phyloP scores from a whole-genome alignment of 345 rosid species.

The Punica granatum region DNA sequence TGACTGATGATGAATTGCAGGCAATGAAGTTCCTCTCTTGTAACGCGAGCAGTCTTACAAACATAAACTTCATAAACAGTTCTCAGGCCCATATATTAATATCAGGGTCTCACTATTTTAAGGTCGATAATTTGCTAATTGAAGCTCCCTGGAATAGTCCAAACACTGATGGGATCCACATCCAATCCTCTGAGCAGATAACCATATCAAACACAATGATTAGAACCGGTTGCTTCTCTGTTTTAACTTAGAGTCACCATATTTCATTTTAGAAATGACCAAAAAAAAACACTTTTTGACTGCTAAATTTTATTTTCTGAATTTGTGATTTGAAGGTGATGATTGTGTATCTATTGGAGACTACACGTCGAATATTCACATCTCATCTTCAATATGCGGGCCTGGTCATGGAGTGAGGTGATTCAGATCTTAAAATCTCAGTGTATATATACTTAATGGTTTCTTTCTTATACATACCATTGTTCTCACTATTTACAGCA shows the following conservation, averaged over 20 bases:
- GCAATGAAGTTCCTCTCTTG: slow-evolving; percentile 21
- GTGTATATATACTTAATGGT: not conserved
- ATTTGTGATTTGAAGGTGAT: slow-evolving; percentile 21
- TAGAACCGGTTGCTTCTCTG: slow-evolving; percentile 18
- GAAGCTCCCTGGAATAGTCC: slow-evolving; percentile 29
- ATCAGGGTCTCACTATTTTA: not conserved
- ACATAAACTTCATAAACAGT: slow-evolving; percentile 22
- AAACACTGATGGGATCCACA: slow-evolving; percentile 38
- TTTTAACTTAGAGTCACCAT: not conserved
- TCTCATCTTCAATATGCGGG: slow-evolving; percentile 25
- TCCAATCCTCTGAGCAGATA: slow-evolving; percentile 15
- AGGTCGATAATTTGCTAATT: slow-evolving; percentile 15
- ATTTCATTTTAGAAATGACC: not conserved
- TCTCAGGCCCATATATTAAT: slow-evolving; percentile 23
- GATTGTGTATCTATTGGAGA: slow-evolving; percentile 40
- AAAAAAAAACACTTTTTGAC: too few relatives aligned
- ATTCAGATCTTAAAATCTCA: not conserved
- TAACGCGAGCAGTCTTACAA: slow-evolving; percentile 17
- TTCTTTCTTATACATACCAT: not conserved
- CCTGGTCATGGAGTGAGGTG: slow-evolving; percentile 47
- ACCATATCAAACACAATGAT: slow-evolving; percentile 15
- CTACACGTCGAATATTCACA: slow-evolving; percentile 17
- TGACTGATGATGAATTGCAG: slow-evolving; percentile 10
- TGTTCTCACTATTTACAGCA: slow-evolving; percentile 7
- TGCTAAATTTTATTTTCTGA: not conserved